Conservation (phyloP, 2,329 filamentous ascomycete species). For the Colletotrichum simmondsii region DNA sequence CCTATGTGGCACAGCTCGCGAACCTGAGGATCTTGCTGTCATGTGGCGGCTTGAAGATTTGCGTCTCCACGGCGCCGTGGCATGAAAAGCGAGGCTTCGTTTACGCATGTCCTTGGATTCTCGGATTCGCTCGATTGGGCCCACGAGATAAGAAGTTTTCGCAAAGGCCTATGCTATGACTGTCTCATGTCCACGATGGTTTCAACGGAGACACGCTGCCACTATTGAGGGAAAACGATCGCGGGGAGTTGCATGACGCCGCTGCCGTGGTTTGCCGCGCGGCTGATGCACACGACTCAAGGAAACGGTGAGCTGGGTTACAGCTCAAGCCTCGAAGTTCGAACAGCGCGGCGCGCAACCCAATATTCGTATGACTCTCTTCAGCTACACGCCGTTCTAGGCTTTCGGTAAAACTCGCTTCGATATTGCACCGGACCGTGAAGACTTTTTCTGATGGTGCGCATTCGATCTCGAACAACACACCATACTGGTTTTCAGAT, state of each 20-base stretch:
- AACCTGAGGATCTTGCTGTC: not conserved
- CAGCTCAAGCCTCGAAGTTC: not conserved
- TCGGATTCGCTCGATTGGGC: not conserved
- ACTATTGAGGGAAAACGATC: not conserved
- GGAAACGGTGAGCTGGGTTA: not conserved
- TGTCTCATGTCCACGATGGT: not conserved
- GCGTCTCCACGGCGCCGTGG: not conserved
- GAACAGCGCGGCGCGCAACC: not conserved
- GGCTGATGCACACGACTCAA: conserved; percentile 23
- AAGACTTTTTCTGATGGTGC: conserved; percentile 14
- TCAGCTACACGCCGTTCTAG: not conserved
- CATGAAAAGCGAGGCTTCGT: not conserved
- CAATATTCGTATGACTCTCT: not conserved
- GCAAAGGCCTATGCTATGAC: not conserved
- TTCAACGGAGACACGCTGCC: not conserved
- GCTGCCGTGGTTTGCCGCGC: conserved; percentile 23
- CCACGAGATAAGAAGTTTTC: not conserved
- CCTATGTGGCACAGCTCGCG: not conserved
- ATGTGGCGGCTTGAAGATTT: not conserved
- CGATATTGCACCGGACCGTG: not conserved
- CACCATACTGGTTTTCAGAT: not conserved
- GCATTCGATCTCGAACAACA: not conserved
- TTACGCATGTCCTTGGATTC: not conserved
- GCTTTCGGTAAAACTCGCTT: not conserved
- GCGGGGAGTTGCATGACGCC: conserved; percentile 8